A percentile compares a stretch with the other conserved stretches of the same genome.
These are phyloP conservation scores for Nymphaea colorata DNA, from an alignment of 164 flowering plant genomes.

Conservation along the genomic window DNA sequence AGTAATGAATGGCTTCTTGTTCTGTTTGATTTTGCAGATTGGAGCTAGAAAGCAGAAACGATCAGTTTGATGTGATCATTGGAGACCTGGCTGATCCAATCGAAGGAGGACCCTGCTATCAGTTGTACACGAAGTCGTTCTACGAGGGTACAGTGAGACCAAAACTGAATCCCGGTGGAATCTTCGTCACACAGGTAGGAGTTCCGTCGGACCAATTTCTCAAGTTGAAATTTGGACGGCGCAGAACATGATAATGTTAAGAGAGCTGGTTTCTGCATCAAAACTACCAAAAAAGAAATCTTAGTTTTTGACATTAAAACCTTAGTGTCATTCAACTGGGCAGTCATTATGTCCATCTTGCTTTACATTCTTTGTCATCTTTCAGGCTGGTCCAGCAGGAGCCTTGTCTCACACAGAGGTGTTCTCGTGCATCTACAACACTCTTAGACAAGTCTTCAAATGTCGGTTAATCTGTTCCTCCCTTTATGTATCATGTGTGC, in stretches of 20 bases:
- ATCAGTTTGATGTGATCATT: constrained; percentile 65
- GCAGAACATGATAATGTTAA: background rate
- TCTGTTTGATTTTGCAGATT: constrained; percentile 28
- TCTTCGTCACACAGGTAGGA: constrained; percentile 84
- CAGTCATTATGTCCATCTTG: too few relatives aligned
- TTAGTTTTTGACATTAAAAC: too few relatives aligned
- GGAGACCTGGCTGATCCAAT: constrained; percentile 94
- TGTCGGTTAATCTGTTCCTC: constrained; percentile 27
- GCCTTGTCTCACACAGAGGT: constrained; percentile 81
- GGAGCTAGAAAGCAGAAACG: constrained; percentile 55
- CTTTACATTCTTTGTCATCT: background rate
- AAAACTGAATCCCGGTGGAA: constrained; percentile 53
- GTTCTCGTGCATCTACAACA: constrained; percentile 88
- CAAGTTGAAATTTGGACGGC: background rate
- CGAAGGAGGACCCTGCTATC: constrained; percentile 93
- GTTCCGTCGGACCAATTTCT: background rate
- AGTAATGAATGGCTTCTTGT: too few relatives aligned
- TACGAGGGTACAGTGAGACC: constrained; percentile 68
- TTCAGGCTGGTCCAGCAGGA: constrained; percentile 95
- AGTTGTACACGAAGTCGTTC: constrained; percentile 91
- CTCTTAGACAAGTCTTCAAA: constrained; percentile 77
- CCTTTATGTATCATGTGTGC: background rate
- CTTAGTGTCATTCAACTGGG: too few relatives aligned
- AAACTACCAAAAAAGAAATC: too few relatives aligned
- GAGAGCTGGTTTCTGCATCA: too few relatives aligned